Evolutionary conservation across 352 stramenopile genomes (phyloP).

Genomic region (Globisporangium camurandrum): DNA sequence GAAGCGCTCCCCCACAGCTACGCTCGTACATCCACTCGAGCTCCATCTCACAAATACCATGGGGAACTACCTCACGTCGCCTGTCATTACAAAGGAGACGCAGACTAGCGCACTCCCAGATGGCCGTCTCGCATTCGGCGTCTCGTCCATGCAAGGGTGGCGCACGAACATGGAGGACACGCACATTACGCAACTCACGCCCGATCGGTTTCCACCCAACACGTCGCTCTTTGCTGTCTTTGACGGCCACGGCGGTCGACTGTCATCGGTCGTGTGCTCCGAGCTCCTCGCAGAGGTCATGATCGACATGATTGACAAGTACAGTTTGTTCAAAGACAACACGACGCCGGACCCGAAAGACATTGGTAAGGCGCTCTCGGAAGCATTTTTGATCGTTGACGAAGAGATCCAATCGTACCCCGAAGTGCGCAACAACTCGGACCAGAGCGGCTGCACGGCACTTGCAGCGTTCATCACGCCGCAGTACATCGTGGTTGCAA

Average conservation of each 20-base stretch:
- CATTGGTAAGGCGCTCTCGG: slow-evolving; percentile 48
- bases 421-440: slow-evolving; percentile 37
- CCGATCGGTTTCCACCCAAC: slow-evolving; percentile 27
- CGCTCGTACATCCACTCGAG: not conserved
- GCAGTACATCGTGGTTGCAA: slow-evolving; percentile 72
- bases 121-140: slow-evolving; percentile 51
- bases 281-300: slow-evolving; percentile 34
- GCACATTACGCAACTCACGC: slow-evolving; percentile 52
- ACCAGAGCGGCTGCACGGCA: slow-evolving; percentile 74
- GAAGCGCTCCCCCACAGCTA: slow-evolving; percentile 1
- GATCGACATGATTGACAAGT: too few relatives aligned
- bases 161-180: slow-evolving; percentile 79
- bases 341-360: slow-evolving; percentile 30
- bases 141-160: slow-evolving; percentile 80
- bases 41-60: slow-evolving; percentile 21
- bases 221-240: slow-evolving; percentile 76
- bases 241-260: slow-evolving; percentile 64
- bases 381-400: slow-evolving; percentile 66
- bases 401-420: slow-evolving; percentile 42
- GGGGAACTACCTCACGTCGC: slow-evolving; percentile 75
- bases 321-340: slow-evolving; percentile 26
- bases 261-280: slow-evolving; percentile 45
- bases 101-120: slow-evolving; percentile 27
- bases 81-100: slow-evolving; percentile 76
- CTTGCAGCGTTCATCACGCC: slow-evolving; percentile 63